Base-by-base conservation (phyloP, 345 rosid species). In the Cardamine chenopodiifolia region DNA sequence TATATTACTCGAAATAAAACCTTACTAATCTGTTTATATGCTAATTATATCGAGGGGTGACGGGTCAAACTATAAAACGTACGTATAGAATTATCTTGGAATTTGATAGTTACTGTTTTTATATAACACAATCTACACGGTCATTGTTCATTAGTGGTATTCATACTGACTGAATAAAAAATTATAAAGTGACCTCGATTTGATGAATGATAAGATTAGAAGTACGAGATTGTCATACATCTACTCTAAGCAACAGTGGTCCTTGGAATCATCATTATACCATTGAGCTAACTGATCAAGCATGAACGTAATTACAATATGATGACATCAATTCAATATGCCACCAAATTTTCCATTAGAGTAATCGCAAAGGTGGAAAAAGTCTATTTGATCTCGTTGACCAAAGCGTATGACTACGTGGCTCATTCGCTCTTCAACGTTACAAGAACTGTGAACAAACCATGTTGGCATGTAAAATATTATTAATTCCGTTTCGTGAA, bases 271-370 rank as follows among this genome's bases (percentile, higher is more conserved):
- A 47, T 34, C 61, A 35, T 12, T 34, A 66, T 66, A 49, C 12
- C 12, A 65, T 14, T 26, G 25, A 48, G 9, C 62, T 37, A 71
- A 60, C 35, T 45, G 28, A 37, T 65, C 57, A n/a, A 73, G 22
- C 4, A 23, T 65, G 29, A 47, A 8, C 56, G 57, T 20, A 35
- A 6, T 6, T 34, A 73, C 28, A 45, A 45, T 73, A 42, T 31
- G 66, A 56, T 49, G 68, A 48, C 72, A 66, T 66, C 61, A 37
- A 37, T 73, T 65, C 22, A 65, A 2, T 35, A 57, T 66, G 66
- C 57, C 60, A 66, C 52, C 57, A 25, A 64, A 45, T 66, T 48
- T 1, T 28, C 26, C 18, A 20, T 20, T 63, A 14, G 31, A 40
- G 53, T 53, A 32, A 53, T 53, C 34, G 22, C 54, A 61, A 54